Conservation (phyloP, 345 rosid species). For the Eucalyptus guilfoylei region DNA sequence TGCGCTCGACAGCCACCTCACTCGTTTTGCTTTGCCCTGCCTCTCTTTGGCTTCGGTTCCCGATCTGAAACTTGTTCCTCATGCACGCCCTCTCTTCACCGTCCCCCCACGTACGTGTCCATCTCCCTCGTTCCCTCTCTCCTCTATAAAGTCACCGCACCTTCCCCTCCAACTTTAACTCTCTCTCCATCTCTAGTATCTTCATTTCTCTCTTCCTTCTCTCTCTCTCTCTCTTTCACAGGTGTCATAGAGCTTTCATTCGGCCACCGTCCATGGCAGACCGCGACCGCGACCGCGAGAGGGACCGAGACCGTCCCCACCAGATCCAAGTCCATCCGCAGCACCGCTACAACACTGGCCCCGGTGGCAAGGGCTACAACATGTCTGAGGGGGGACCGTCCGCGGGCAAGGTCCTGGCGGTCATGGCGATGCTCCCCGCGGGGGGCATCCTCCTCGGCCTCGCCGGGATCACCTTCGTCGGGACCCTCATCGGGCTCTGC, state of each 20-base stretch:
- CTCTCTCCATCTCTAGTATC: neutral
- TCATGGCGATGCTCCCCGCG: conserved; percentile 33
- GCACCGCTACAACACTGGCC: conserved; percentile 12
- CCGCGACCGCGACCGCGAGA: neutral
- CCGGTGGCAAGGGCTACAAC: conserved; percentile 9
- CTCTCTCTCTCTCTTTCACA: neutral
- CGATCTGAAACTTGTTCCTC: neutral
- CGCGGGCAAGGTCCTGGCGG: conserved; percentile 38
- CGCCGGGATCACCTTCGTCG: conserved; percentile 52
- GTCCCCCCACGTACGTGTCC: conserved; percentile 3
- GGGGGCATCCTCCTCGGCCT: conserved; percentile 56
- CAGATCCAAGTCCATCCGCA: conserved; percentile 58
- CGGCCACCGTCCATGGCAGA: neutral
- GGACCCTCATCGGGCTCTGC: conserved; percentile 49
- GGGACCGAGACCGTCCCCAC: conserved; percentile 32
- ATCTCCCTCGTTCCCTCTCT: neutral
- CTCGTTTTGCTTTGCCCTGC: neutral
- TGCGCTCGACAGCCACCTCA: neutral
- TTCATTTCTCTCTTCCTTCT: neutral
- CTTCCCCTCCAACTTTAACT: neutral
- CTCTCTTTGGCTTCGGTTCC: neutral
- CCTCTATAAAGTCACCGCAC: neutral
- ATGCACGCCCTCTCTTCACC: conserved; percentile 3
- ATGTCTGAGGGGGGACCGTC: conserved; percentile 35
- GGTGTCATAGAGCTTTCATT: neutral